phyloP scores from a whole-genome alignment of 2,329 filamentous ascomycete genomes.

The Venturia effusa region DNA sequence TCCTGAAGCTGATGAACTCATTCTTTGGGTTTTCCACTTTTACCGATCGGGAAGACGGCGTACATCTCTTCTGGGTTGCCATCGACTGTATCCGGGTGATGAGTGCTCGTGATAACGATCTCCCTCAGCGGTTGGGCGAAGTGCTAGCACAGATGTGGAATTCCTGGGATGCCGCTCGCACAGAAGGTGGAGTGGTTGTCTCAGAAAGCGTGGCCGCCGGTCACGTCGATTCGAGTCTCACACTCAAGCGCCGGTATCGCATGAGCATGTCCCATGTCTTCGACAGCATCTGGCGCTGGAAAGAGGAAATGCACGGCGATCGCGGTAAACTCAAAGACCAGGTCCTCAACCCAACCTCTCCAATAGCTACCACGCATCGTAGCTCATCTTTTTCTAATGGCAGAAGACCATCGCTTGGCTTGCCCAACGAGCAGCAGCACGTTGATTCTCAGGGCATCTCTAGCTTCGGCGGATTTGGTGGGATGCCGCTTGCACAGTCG shows the following conservation, averaged over 20 bases:
- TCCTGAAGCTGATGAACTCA: slow-evolving; percentile 66
- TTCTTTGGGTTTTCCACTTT: slow-evolving; percentile 55
- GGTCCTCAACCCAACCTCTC: slow-evolving; percentile 77
- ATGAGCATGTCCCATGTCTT: slow-evolving; percentile 81
- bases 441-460: slow-evolving; percentile 13
- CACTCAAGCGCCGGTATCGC: slow-evolving; percentile 71
- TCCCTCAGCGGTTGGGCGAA: slow-evolving; percentile 69
- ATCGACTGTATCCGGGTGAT: slow-evolving; percentile 60
- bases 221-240: slow-evolving; percentile 55
- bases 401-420: slow-evolving; percentile 17
- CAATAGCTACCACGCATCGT: slow-evolving; percentile 57
- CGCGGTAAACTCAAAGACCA: slow-evolving; percentile 44
- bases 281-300: slow-evolving; percentile 78
- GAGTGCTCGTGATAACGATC: slow-evolving; percentile 66
- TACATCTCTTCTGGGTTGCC: slow-evolving; percentile 59
- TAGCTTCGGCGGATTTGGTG: slow-evolving; percentile 19
- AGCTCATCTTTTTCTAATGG: slow-evolving; percentile 36
- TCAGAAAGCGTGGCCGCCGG: slow-evolving; percentile 3
- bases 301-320: slow-evolving; percentile 54
- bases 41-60: slow-evolving; percentile 58
- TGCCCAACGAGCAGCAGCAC: slow-evolving; percentile 9
- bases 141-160: slow-evolving; percentile 86
- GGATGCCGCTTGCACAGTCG: slow-evolving; percentile 21
- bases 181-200: not conserved
- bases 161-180: slow-evolving; percentile 20